Percentiles rank a stretch among this genome's conserved stretches.
phyloP scores from a whole-genome alignment of 441 rosid species.

The Syzygium syzygioides region DNA sequence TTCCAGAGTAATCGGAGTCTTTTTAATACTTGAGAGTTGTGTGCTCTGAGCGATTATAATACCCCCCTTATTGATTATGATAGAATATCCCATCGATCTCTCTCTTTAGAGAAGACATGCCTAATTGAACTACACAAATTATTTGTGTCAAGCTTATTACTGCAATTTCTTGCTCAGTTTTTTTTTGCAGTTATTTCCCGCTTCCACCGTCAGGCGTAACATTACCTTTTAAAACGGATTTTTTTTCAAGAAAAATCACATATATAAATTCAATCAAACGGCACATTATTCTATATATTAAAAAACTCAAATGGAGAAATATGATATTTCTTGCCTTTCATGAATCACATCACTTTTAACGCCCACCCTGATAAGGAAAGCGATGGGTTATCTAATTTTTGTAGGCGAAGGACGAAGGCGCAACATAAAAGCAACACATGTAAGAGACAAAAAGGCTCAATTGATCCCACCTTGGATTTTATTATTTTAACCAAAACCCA shows the following conservation, averaged over 20 bases:
- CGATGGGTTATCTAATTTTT: rapidly evolving
- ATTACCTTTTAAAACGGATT: background rate
- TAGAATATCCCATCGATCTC: no score
- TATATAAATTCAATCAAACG: background rate
- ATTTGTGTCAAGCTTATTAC: background rate
- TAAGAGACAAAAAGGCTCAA: background rate
- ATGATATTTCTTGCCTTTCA: background rate
- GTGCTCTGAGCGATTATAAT: no score
- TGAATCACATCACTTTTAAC: background rate
- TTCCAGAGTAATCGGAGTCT: background rate
- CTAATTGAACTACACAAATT: rapidly evolving
- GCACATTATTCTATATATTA: background rate
- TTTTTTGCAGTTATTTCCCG: background rate
- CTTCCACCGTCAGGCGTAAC: background rate
- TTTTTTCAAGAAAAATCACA: background rate
- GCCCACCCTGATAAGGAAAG: background rate
- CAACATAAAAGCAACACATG: background rate
- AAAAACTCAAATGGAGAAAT: background rate
- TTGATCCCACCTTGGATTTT: background rate
- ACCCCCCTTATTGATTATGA: background rate
- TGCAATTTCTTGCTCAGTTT: rapidly evolving
- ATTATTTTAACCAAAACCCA: background rate
- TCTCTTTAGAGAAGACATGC: rapidly evolving
- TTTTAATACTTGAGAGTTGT: background rate
- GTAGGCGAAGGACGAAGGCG: background rate